Percentiles rank a stretch among this genome's conserved stretches.
phyloP scores from a whole-genome alignment of 2,329 filamentous ascomycete genomes.

The Paraconiothyrium sp. region DNA sequence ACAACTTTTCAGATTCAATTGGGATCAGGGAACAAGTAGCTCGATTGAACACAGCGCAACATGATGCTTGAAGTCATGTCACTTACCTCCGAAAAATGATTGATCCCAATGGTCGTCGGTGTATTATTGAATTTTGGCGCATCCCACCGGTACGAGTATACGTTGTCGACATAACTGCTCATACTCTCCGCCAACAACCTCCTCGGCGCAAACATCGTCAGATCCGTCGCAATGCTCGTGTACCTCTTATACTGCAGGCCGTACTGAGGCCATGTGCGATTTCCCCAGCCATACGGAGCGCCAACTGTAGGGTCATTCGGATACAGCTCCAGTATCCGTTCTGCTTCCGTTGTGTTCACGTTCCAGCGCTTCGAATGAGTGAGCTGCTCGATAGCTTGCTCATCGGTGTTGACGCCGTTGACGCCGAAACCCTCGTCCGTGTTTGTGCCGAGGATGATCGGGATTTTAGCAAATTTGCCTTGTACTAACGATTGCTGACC shows the following conservation, averaged over 20 bases:
- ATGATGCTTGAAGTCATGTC: not conserved
- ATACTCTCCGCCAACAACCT: constrained; percentile 35
- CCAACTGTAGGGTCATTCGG: constrained; percentile 55
- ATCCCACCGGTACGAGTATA: constrained; percentile 45
- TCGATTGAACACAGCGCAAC: no score
- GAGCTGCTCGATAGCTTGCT: constrained; percentile 38
- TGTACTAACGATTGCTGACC: constrained; percentile 46
- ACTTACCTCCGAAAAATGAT: constrained; percentile 42
- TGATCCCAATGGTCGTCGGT: constrained; percentile 35
- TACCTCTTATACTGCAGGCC: constrained; percentile 41
- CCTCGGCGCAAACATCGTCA: constrained; percentile 41
- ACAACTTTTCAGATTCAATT: not conserved
- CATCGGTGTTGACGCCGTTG: constrained; percentile 57
- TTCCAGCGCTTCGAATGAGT: constrained; percentile 46
- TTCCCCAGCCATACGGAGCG: constrained; percentile 52
- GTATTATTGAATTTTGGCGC: constrained; percentile 44
- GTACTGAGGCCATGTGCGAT: constrained; percentile 40
- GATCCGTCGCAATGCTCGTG: constrained; percentile 39
- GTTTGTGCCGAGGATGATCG: constrained; percentile 70
- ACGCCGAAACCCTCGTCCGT: constrained; percentile 72
- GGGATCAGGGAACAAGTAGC: no score
- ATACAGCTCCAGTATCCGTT: constrained; percentile 36
- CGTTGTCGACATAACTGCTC: constrained; percentile 30
- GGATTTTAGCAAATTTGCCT: constrained; percentile 70
- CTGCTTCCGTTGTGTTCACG: constrained; percentile 31